phyloP scores from a whole-genome alignment of 2,329 filamentous ascomycete species.

The Aspergillus sp. region DNA sequence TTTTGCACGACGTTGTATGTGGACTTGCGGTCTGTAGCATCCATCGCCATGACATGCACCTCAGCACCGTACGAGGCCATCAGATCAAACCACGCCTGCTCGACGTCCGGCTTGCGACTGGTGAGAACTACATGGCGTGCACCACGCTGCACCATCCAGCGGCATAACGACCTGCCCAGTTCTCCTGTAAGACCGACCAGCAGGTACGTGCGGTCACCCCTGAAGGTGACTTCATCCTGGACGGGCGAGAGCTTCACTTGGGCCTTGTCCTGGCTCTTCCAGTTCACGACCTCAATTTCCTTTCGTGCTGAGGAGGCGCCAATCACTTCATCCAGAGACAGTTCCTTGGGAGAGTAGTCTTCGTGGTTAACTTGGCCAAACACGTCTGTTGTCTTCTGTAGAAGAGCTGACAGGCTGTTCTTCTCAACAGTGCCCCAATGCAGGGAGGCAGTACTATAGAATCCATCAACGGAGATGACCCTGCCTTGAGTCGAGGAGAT shows the following conservation, averaged over 20 bases:
- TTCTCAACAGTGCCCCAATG: neutral
- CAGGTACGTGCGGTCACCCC: neutral
- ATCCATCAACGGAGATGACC: neutral
- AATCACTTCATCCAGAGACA: neutral
- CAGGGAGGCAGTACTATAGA: neutral
- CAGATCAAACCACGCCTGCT: neutral
- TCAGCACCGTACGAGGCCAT: neutral
- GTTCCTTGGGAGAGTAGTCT: neutral
- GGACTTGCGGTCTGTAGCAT: conserved; percentile 2
- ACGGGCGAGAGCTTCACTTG: neutral
- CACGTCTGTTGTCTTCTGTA: neutral
- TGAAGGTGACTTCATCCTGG: neutral
- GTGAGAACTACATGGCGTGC: conserved; percentile 1
- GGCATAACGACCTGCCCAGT: neutral
- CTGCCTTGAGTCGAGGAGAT: neutral
- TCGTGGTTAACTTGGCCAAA: neutral
- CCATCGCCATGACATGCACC: neutral
- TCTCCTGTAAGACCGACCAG: neutral
- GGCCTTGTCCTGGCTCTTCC: neutral
- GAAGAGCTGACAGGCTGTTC: neutral
- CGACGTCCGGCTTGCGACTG: neutral
- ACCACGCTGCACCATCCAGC: conserved; percentile 1
- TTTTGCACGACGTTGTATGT: neutral
- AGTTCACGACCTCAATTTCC: neutral
- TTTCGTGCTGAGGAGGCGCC: neutral